These are phyloP conservation scores for Russula sp. DNA, from an alignment of 768 basidiomycete genomes.

Conservation along the genomic window DNA sequence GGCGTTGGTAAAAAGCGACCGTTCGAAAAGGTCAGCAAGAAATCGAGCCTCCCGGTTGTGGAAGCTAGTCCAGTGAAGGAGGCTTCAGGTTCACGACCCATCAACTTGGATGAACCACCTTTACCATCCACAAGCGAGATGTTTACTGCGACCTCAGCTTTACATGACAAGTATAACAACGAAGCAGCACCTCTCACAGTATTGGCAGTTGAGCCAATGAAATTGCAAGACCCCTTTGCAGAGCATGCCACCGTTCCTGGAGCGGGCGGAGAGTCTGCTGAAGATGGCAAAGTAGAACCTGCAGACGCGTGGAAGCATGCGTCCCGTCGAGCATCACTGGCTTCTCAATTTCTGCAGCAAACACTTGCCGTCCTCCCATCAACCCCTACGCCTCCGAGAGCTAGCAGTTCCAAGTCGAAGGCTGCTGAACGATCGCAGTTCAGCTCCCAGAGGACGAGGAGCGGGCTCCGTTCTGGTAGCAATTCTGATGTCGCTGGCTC, in stretches of 20 bases:
- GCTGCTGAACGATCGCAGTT: conserved; percentile 22
- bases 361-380: conserved; percentile 50
- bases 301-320: conserved; percentile 34
- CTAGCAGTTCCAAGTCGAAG: conserved; percentile 21
- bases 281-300: conserved; percentile 14
- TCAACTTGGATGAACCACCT: neutral
- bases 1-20: conserved; percentile 26
- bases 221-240: conserved; percentile 17
- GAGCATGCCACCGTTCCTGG: neutral
- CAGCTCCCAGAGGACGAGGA: conserved; percentile 16
- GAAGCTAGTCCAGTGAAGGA: conserved; percentile 43
- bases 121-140: neutral
- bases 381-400: conserved; percentile 30
- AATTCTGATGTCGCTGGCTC: conserved; percentile 21
- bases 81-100: neutral
- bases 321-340: conserved; percentile 51
- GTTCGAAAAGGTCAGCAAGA: conserved; percentile 36
- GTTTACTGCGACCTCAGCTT: neutral
- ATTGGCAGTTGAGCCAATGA: conserved; percentile 6
- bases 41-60: conserved; percentile 41
- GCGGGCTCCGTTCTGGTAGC: conserved; percentile 19
- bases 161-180: neutral
- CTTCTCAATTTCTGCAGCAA: conserved; percentile 55
- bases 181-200: neutral
- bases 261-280: conserved; percentile 5